These are phyloP conservation scores for Phytopythium cucurbitacearum DNA, from an alignment of 352 stramenopile genomes.

Conservation along the genomic window DNA sequence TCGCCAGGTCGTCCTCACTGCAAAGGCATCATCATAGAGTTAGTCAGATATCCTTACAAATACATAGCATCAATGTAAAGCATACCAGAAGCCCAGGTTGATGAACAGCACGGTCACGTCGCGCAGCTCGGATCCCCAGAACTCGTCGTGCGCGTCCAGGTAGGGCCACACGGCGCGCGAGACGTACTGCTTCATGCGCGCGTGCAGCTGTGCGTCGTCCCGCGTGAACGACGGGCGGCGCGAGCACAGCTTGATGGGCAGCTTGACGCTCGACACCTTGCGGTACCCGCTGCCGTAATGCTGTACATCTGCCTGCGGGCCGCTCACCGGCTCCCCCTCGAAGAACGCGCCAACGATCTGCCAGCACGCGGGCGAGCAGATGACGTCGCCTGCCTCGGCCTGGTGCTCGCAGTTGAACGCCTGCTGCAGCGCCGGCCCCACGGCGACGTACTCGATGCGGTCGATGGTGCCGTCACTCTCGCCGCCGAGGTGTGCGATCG, in stretches of 20 bases:
- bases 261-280: slow-evolving; percentile 51
- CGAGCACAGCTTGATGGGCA: slow-evolving; percentile 64
- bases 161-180: slow-evolving; percentile 91
- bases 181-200: slow-evolving; percentile 89
- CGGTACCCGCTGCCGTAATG: slow-evolving; percentile 28
- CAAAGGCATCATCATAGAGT: neutral
- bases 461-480: slow-evolving; percentile 73
- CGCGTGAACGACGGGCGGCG: slow-evolving; percentile 67
- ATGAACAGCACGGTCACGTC: slow-evolving; percentile 93
- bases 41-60: slow-evolving; percentile 2
- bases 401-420: slow-evolving; percentile 89
- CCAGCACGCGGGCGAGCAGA: slow-evolving; percentile 86
- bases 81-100: slow-evolving; percentile 89
- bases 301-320: slow-evolving; percentile 1
- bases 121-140: slow-evolving; percentile 90
- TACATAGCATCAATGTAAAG: neutral
- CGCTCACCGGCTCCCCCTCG: slow-evolving; percentile 31
- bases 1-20: slow-evolving; percentile 71
- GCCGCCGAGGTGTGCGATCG: slow-evolving; percentile 87
- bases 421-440: slow-evolving; percentile 88
- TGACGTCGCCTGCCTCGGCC: slow-evolving; percentile 85
- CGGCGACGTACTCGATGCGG: slow-evolving; percentile 90
- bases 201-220: slow-evolving; percentile 78
- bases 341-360: slow-evolving; percentile 62
- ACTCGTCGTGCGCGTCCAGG: slow-evolving; percentile 89